Percentiles rank a stretch among this genome's conserved stretches.
These are phyloP conservation scores for Cladosporium halotolerans DNA, from an alignment of 2,329 filamentous ascomycete species.

Conservation along the genomic window DNA sequence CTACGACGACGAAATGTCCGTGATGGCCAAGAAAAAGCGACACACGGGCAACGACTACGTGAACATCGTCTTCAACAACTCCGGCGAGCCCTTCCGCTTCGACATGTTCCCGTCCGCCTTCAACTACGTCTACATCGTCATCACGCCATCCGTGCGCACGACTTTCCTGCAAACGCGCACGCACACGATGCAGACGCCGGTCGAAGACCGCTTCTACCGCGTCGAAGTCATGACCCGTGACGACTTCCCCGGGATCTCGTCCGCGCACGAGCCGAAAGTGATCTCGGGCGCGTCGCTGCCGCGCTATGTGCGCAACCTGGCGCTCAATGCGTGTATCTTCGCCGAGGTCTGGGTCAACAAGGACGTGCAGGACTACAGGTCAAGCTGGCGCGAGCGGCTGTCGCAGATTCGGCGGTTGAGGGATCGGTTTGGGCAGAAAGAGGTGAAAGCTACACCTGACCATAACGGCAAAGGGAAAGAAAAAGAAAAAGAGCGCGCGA, in stretches of 20 bases:
- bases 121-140: slow-evolving; percentile 95
- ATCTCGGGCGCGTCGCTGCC: slow-evolving; percentile 77
- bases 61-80: slow-evolving; percentile 97
- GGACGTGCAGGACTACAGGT: slow-evolving; percentile 65
- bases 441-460: neutral
- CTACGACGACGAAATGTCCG: slow-evolving; percentile 57
- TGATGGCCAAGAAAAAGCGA: slow-evolving; percentile 65
- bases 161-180: slow-evolving; percentile 64
- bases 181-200: slow-evolving; percentile 32
- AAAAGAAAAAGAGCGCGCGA: slow-evolving; percentile 10
- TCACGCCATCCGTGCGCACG: slow-evolving; percentile 76
- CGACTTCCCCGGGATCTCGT: slow-evolving; percentile 86
- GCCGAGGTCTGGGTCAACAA: slow-evolving; percentile 79
- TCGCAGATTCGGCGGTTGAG: slow-evolving; percentile 77
- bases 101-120: slow-evolving; percentile 83
- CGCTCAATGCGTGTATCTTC: slow-evolving; percentile 90
- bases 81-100: slow-evolving; percentile 76
- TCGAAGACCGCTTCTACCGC: slow-evolving; percentile 61
- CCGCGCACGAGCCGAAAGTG: slow-evolving; percentile 82
- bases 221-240: slow-evolving; percentile 84
- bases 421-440: slow-evolving; percentile 44
- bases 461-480: neutral
- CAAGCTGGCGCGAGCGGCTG: slow-evolving; percentile 82
- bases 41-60: slow-evolving; percentile 98
- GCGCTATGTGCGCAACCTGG: slow-evolving; percentile 77